Conservation (phyloP, 129 eudicot genomes). For the Arctium minus region DNA sequence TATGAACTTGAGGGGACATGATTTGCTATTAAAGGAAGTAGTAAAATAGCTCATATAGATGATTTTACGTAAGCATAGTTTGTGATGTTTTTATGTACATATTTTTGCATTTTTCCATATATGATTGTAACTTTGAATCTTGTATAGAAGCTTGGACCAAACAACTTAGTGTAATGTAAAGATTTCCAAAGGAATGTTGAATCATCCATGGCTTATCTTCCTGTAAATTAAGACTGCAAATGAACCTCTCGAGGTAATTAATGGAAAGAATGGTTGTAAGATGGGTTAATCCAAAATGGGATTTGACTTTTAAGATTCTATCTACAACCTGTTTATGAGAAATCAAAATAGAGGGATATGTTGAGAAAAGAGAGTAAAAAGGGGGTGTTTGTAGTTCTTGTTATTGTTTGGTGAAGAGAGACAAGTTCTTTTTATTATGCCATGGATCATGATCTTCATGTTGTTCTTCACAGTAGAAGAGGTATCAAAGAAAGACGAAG, state of each 20-base stretch:
- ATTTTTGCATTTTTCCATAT: too few relatives aligned
- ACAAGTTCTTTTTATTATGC: slow-evolving; percentile 35
- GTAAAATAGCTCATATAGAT: too few relatives aligned
- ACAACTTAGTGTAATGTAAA: too few relatives aligned
- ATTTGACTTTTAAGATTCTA: slow-evolving; percentile 60
- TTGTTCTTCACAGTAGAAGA: too few relatives aligned
- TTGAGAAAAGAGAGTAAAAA: slow-evolving; percentile 10
- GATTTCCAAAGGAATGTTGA: slow-evolving; percentile 22
- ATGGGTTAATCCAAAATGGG: slow-evolving; percentile 52
- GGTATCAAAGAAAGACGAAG: too few relatives aligned
- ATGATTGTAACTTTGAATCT: too few relatives aligned
- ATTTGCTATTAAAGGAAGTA: too few relatives aligned
- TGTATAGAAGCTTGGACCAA: too few relatives aligned
- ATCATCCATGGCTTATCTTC: slow-evolving; percentile 70
- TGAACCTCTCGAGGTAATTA: slow-evolving; percentile 62
- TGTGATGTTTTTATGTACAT: too few relatives aligned
- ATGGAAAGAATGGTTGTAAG: slow-evolving; percentile 62
- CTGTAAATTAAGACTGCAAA: slow-evolving; percentile 38
- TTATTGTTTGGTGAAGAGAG: slow-evolving; percentile 51
- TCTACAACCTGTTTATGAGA: slow-evolving; percentile 52
- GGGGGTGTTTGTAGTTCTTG: slow-evolving; percentile 20
- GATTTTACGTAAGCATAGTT: too few relatives aligned
- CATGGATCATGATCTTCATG: too few relatives aligned
- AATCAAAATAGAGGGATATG: slow-evolving; percentile 2
- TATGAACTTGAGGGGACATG: too few relatives aligned